A percentile compares a stretch with the other conserved stretches of the same genome.
Conservation (phyloP, 228 moss, liverwort and hornwort species). For the Sphagnum fallax region DNA sequence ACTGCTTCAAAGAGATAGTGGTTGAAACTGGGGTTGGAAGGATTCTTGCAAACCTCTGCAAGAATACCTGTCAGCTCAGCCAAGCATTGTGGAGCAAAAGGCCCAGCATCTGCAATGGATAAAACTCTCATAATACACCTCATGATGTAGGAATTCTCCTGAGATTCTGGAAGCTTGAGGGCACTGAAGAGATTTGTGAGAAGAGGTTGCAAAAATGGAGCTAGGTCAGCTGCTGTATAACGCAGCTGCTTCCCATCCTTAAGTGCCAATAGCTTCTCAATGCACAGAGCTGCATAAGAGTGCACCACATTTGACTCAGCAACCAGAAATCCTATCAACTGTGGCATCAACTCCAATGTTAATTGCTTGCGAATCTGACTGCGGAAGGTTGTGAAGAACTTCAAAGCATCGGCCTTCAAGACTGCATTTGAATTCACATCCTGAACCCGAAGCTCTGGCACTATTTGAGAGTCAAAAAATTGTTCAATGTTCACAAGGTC, state of each 20-base stretch:
- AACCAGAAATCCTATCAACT: slow-evolving; percentile 65
- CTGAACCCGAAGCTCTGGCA: slow-evolving; percentile 69
- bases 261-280: slow-evolving; percentile 79
- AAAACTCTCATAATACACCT: slow-evolving; percentile 95
- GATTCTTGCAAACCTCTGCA: slow-evolving; percentile 81
- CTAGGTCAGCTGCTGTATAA: slow-evolving; percentile 53
- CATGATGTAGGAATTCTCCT: slow-evolving; percentile 96
- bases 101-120: slow-evolving; percentile 70
- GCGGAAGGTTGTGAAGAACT: slow-evolving; percentile 87
- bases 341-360: slow-evolving; percentile 65
- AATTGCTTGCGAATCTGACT: slow-evolving; percentile 74
- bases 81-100: slow-evolving; percentile 57
- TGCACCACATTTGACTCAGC: slow-evolving; percentile 98
- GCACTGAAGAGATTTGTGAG: slow-evolving; percentile 79
- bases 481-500: slow-evolving; percentile 87
- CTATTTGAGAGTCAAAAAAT: slow-evolving; percentile 76
- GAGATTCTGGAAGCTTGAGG: slow-evolving; percentile 85
- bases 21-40: slow-evolving; percentile 94
- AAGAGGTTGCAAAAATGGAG: slow-evolving; percentile 55
- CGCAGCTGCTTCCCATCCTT: slow-evolving; percentile 78
- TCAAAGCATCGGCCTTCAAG: slow-evolving; percentile 85
- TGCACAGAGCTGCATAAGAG: slow-evolving; percentile 85
- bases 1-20: slow-evolving; percentile 98
- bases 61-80: slow-evolving; percentile 75
- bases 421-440: slow-evolving; percentile 61